phyloP scores from a whole-genome alignment of 2,329 filamentous ascomycete genomes.

The Parastagonospora avenae region DNA sequence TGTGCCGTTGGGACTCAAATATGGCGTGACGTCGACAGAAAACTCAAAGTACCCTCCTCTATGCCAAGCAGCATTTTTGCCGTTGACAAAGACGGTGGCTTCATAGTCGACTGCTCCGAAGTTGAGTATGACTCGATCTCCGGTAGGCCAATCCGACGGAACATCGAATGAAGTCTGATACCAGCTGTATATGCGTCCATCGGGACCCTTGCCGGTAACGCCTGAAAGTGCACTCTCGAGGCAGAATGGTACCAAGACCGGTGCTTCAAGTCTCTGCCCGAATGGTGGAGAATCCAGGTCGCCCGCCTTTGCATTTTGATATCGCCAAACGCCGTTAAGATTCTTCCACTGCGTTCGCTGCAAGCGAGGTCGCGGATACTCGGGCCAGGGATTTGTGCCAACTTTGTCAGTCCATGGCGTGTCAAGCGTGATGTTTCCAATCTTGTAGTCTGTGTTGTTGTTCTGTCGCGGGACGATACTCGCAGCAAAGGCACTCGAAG shows the following conservation, averaged over 20 bases:
- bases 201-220: conserved; percentile 43
- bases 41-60: conserved; percentile 68
- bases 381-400: conserved; percentile 61
- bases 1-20: conserved; percentile 47
- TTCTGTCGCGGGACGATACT: conserved; percentile 21
- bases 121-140: conserved; percentile 56
- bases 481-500: conserved; percentile 13
- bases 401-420: conserved; percentile 59
- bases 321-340: conserved; percentile 65
- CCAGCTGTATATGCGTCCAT: conserved; percentile 50
- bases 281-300: conserved; percentile 53
- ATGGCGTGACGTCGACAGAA: conserved; percentile 62
- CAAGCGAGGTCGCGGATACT: conserved; percentile 64
- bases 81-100: conserved; percentile 64
- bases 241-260: conserved; percentile 60
- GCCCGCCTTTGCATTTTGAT: conserved; percentile 49
- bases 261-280: conserved; percentile 47
- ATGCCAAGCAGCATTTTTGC: conserved; percentile 57
- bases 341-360: conserved; percentile 60
- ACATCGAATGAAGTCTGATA: conserved; percentile 59
- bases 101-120: conserved; percentile 66
- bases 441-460: conserved; percentile 38
- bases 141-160: conserved; percentile 52
- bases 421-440: conserved; percentile 39
- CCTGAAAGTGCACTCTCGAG: conserved; percentile 60